Evolutionary conservation across 305 asterid genomes (phyloP), one percentile per base, ranked within the genome.

Genomic region (Andrographis paniculata): DNA sequence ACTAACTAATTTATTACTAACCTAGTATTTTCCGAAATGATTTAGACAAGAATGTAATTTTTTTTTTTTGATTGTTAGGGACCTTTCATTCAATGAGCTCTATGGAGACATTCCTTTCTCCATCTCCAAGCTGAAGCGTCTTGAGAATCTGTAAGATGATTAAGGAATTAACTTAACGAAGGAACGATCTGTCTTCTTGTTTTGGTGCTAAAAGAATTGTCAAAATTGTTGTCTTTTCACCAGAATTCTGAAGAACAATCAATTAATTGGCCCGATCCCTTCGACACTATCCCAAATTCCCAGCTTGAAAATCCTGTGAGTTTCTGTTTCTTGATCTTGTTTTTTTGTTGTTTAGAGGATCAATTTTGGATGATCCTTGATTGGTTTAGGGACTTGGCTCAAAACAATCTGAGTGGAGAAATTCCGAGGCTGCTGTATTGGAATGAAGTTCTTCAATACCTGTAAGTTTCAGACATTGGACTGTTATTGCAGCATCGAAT

Each of bases 251-350:
- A 87, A 92, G 63, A 92, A 76, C 42, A 92, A 92, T 52, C 85
- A 82, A 64, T 62, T 92, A 63, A 87, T 82, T 19, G 99, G 99
- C 43, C 97, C 94, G 4, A 77, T 92, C 48, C 97, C 99, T 23
- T 87, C 99, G 0, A 92, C 99, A 3, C 73, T 92, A 50, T 92
- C 97, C 39, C 99, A 87, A 74, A 84, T 92, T 62, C 99, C 99
- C 2, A 84, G 87, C 69, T 65, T 92, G 66, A 87, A 92, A 65
- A 42, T 76, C 50, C 65, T 92, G 99, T 92, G 61, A 87, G 99
- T 81, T 12, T n/a, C 42, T 15, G 46, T 28, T 17, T 31, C 11
- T 37, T 38, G 42, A 3, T 37, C 15, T 18, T 10, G 9, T 20
- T 42, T 4, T 1, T 15, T 4, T 50, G 35, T 1, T 23, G 42